Percentiles rank a stretch among this genome's conserved stretches.
Conservation (phyloP, 2,329 filamentous ascomycete species). For the Cyphellophora attinorum region DNA sequence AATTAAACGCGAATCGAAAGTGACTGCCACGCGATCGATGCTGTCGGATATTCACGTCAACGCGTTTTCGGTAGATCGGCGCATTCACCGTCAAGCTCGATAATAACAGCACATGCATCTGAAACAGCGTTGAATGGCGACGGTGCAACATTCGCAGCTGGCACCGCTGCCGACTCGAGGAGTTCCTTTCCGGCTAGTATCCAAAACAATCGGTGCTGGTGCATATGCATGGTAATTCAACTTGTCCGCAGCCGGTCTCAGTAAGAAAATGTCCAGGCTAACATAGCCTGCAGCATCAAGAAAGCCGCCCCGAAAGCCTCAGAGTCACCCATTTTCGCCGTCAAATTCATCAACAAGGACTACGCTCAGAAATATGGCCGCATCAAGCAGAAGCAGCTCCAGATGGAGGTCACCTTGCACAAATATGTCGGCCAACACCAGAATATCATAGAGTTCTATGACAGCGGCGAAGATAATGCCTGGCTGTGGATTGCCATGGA, state of each 20-base stretch:
- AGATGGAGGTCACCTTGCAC: constrained; percentile 86
- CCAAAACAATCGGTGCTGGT: constrained; percentile 90
- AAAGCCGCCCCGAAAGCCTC: constrained; percentile 72
- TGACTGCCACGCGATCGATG: too few species aligned
- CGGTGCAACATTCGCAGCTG: constrained; percentile 61
- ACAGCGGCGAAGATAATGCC: constrained; percentile 69
- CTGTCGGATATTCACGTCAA: too few species aligned
- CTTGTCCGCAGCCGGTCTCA: constrained; percentile 22
- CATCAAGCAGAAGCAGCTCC: constrained; percentile 78
- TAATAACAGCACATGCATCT: too few species aligned
- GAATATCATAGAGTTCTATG: constrained; percentile 90
- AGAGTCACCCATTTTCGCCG: constrained; percentile 73
- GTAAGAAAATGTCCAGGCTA: constrained; percentile 18
- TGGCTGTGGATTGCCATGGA: constrained; percentile 99
- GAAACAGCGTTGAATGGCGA: too few species aligned
- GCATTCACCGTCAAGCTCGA: too few species aligned
- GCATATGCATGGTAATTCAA: constrained; percentile 80
- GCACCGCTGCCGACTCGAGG: constrained; percentile 69
- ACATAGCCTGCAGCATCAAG: constrained; percentile 58
- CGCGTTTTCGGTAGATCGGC: too few species aligned
- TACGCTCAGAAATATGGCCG: constrained; percentile 85
- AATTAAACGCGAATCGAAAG: too few species aligned
- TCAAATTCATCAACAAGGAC: constrained; percentile 97
- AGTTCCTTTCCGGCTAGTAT: constrained; percentile 87
- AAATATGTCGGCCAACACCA: constrained; percentile 78